Evolutionary conservation across 305 asterid species (phyloP), one percentile per base, ranked within the genome.

Genomic region (Fraxinus latifolia): DNA sequence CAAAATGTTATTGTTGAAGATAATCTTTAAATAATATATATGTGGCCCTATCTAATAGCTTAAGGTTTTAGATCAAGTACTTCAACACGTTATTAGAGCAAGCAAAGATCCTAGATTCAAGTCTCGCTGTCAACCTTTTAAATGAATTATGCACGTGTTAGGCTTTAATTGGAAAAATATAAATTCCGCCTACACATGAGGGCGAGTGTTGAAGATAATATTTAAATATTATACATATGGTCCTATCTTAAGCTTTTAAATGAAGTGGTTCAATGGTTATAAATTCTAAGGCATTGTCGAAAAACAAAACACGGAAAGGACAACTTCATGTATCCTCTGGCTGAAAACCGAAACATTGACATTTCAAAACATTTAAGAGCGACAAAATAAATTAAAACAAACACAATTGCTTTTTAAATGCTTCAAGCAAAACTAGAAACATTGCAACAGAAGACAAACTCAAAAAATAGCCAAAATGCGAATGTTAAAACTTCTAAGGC

Each of bases 381-480:
- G n/a, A 29, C 3, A 53, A 39, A 76, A 68, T 8, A 25, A 32
- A 68, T 55, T 42, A 82, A 70, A 39, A 42, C 32, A 36, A 32
- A n/a, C 25, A 32, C n/a, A 78, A 27, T 3, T 32, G 29, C 12
- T 77, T 23, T 47, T 72, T 36, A 33, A 50, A 47, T 17, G 80
- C 55, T 74, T 82, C 77, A 67, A 84, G 72, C 76, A 65, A 19
- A 65, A 75, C 19, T 23, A 29, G 37, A 70, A 25, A 29, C 33
- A 14, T 68, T 6, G 5, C 2, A 23, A 4, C 76, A 12, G 31
- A 23, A 27, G 19, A 73, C 55, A 29, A 70, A 70, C 39, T 21
- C 68, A n/a, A 53, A 80, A 37, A 70, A 33, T 34, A 80, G 60
- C 74, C 74, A 12, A 67, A 55, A 55, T 55, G 67, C 11, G 9